Base-by-base conservation (phyloP, 495 filamentous ascomycete species). In the Staphylotrichum longicolle region DNA sequence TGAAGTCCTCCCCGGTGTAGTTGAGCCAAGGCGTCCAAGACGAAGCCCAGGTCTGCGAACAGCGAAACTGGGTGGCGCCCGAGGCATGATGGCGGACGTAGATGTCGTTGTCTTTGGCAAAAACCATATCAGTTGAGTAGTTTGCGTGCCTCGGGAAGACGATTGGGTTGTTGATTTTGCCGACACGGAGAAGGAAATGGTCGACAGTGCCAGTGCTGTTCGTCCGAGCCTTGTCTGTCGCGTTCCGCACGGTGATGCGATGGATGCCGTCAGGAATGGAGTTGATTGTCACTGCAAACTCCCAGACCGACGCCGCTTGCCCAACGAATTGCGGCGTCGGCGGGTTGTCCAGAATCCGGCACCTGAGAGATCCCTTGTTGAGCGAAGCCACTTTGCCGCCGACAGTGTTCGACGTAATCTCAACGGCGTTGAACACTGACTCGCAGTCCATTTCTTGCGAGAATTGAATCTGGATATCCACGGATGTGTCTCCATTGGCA, bases 391-490 rank as follows among this genome's bases (percentile, higher is more conserved):
- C 46, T 2, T 41, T 55, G 3, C 58, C 61, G 11, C 56, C 58
- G 12, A 79, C 80, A 3, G 83, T 88, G 0, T 73, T 79, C 8
- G 87, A 90, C 7, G 80, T 75, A 44, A 69, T 63, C 27, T 58
- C 52, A 57, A 70, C 63, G 0, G 67, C 46, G 49, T 64, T 51
- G 7, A 60, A 58, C 2, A 88, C 77, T 1, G 65, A 67, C 20
- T 82, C 74, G 70, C 87, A 90, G 54, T 87, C 78, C 87, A 89
- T 89, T 58, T 81, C 71, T 0, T 72, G 74, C 0, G 84, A 86
- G 69, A 88, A 90, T 47, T 84, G 82, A 3, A 90, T 55, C 37
- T 81, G 74, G 50, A 87, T 83, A n/a, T 37, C 85, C 78, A 69
- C 62, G 1, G 52, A 49, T 12, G 67, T 69, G 14, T 55, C 48